These are phyloP conservation scores for Coemansia sp. DNA, from an alignment of 192 early-diverging fungal species.

Conservation along the genomic window DNA sequence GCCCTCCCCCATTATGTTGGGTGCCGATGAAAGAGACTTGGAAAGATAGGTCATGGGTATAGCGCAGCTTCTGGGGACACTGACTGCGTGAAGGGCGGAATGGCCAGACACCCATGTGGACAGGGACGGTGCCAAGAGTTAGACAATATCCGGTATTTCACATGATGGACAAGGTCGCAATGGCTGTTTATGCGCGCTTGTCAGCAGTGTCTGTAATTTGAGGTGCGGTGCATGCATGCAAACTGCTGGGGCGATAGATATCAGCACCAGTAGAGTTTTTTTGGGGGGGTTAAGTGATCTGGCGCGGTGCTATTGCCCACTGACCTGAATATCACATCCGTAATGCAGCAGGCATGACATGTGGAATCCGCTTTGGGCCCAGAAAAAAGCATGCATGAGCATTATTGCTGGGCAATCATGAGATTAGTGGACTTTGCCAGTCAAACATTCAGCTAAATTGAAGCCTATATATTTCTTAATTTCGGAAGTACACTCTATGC, in stretches of 20 bases:
- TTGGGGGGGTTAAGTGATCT: background rate
- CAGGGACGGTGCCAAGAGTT: background rate
- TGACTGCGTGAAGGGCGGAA: background rate
- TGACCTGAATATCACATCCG: background rate
- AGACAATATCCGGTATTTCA: background rate
- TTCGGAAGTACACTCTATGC: background rate
- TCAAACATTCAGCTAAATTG: background rate
- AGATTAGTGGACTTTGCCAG: background rate
- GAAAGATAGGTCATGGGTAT: constrained; percentile 2
- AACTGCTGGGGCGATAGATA: background rate
- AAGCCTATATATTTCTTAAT: background rate
- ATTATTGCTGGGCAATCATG: background rate
- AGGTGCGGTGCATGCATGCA: background rate
- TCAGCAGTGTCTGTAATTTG: background rate
- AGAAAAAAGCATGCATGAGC: background rate
- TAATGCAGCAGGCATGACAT: background rate
- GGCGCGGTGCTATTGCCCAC: background rate
- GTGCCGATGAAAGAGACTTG: background rate
- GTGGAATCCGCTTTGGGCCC: background rate
- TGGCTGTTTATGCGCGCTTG: background rate
- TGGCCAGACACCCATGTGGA: background rate
- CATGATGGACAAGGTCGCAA: background rate
- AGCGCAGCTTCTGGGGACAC: background rate
- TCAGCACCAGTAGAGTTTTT: background rate
- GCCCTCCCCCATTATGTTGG: background rate